A percentile compares a stretch with the other conserved stretches of the same genome.
phyloP scores from a whole-genome alignment of 495 filamentous ascomycete species.

The Peziza echinospora region DNA sequence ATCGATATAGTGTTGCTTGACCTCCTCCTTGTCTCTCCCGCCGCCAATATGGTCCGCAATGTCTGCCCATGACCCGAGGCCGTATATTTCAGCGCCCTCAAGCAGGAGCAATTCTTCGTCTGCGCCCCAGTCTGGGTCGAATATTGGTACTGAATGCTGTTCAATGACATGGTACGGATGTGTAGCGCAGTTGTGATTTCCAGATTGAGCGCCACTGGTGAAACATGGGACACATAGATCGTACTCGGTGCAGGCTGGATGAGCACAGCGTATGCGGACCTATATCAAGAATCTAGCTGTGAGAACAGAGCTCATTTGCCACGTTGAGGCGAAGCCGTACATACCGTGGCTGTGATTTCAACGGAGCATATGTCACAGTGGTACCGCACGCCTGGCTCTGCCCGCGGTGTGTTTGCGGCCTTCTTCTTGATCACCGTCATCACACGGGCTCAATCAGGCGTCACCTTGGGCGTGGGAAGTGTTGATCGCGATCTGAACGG shows the following conservation, averaged over 20 bases:
- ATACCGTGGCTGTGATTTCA: slow-evolving; percentile 87
- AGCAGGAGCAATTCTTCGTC: slow-evolving; percentile 85
- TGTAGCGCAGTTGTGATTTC: slow-evolving; percentile 60
- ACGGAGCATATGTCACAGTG: slow-evolving; percentile 89
- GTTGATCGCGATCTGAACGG: too few species aligned
- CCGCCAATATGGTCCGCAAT: slow-evolving; percentile 96
- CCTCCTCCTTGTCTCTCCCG: slow-evolving; percentile 82
- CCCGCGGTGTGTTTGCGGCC: slow-evolving; percentile 55
- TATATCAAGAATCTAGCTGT: slow-evolving; percentile 19
- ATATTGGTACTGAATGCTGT: slow-evolving; percentile 94
- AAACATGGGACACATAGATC: slow-evolving; percentile 96
- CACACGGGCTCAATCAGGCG: too few species aligned
- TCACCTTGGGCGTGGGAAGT: too few species aligned
- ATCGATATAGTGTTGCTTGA: slow-evolving; percentile 73
- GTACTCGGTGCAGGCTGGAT: slow-evolving; percentile 67
- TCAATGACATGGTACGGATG: slow-evolving; percentile 89
- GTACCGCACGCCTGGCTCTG: slow-evolving; percentile 81
- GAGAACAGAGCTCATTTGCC: slow-evolving; percentile 1
- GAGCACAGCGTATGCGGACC: slow-evolving; percentile 87
- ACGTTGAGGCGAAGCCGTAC: slow-evolving; percentile 13
- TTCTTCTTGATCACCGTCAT: slow-evolving; percentile 98
- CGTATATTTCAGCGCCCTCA: slow-evolving; percentile 95
- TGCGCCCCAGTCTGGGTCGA: slow-evolving; percentile 83
- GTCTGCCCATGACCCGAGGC: slow-evolving; percentile 90
- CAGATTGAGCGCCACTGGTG: slow-evolving; percentile 48